Base-by-base conservation (phyloP, 106 monocot genomes). In the Platanthera guangdongensis region DNA sequence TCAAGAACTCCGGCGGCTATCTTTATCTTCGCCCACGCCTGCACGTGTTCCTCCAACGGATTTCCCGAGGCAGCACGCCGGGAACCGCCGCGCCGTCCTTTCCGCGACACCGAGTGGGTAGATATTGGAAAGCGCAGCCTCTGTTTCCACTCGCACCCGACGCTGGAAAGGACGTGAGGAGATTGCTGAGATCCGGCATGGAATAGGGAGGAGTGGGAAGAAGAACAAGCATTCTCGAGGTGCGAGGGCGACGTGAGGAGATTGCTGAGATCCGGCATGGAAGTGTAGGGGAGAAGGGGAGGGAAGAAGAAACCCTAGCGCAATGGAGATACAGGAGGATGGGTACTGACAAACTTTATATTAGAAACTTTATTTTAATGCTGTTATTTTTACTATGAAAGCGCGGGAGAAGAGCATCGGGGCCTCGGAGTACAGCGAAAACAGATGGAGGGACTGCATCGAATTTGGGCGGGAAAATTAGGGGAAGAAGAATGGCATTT, bases 11-110 rank as follows among this genome's bases (percentile, higher is more conserved):
- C 95, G 46, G 75, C 60, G 1, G 71, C 84, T 53, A 81, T 55
- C 79, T 87, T 92, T 81, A 70, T 84, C 77, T 89, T 83, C 50
- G 47, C 57, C 95, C 95, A 95, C 60, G 51, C 87, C 21, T 51
- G 80, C 28, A 95, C 82, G 79, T 89, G 82, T 14, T 90, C 92
- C 57, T 21, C 84, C 21, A 95, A 75, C 8, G 83, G 51, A 71
- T 74, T 76, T 73, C 73, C 84, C 4, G 59, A 79, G 15, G 32
- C 76, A 9, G 47, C 32, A 77, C 49, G 60, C 80, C 80, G 85
- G 30, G 78, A 64, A 9, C 22, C 49, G 30, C 57, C 68, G 51
- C 65, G 70, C 2, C 72, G 73, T 4, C 80, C 74, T 76, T 74
- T 76, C 78, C 74, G 78, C 63, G 75, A 16, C 68, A 75, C 85